phyloP scores from a whole-genome alignment of 345 rosid species.

The Eucalyptus tenuipes region DNA sequence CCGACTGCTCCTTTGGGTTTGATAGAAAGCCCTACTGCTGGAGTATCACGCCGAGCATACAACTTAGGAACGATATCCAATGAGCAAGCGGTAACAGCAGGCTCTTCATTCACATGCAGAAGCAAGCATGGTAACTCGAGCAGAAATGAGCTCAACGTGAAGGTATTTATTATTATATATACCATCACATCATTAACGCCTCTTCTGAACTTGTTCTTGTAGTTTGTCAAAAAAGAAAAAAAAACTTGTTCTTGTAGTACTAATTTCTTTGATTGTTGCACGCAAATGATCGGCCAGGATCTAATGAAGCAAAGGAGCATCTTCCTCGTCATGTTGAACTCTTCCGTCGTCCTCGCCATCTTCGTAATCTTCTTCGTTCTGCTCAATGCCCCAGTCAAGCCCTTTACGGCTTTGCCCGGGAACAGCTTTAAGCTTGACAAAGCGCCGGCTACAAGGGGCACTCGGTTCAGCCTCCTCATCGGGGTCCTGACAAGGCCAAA shows the following conservation, averaged over 20 bases:
- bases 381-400: background rate
- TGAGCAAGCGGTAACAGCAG: background rate
- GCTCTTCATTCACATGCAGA: background rate
- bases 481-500: slow-evolving; percentile 20
- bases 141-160: background rate
- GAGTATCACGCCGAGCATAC: background rate
- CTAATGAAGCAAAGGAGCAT: background rate
- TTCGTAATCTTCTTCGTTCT: slow-evolving; percentile 2
- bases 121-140: background rate
- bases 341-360: background rate
- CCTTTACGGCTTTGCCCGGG: background rate
- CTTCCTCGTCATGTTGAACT: background rate
- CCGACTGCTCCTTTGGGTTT: background rate
- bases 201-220: background rate
- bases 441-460: background rate
- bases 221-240: too few species aligned
- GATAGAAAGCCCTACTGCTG: background rate
- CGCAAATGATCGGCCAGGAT: background rate
- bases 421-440: background rate
- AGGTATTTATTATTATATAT: background rate
- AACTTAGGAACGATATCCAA: background rate
- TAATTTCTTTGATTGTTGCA: background rate
- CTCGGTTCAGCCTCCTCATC: slow-evolving; percentile 16
- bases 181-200: background rate
- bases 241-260: background rate